Base-by-base conservation (phyloP, 2,329 filamentous ascomycete species). In the Nemania sp. region DNA sequence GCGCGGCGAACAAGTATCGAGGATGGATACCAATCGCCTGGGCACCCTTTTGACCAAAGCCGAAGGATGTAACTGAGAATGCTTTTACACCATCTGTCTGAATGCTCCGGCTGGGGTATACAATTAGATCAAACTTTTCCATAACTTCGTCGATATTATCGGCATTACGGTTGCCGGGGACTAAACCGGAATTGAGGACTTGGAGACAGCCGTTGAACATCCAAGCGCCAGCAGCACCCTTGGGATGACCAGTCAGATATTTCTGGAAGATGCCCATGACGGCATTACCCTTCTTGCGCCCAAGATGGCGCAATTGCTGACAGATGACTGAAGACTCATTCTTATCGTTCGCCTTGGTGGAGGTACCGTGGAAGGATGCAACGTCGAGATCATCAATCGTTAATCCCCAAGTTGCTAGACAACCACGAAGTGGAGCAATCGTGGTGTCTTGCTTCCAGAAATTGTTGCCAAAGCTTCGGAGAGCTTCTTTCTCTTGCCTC, bases 171-270 rank as follows among this genome's bases (percentile, higher is more conserved):
- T 99, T 99, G 68, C 96, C 96, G 15, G 96, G 96, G 26, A 99
- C 95, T 57, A 99, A 86, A 78, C 96, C 96, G 59, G 88, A 91
- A 86, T 98, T 97, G 76, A 99, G 89, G 53, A 98, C 93, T 81
- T 99, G 96, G 80, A 99, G 85, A 80, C 93, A 96, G 73, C 96
- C 96, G 86, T 99, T 99, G 88, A 99, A 90, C 96, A 99, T 99
- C 94, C 96, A 99, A 56, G 95, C 96, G 86, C 96, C 96, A 68
- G 96, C 96, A 77, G 96, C 95, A 90, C 96, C 96, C 90, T 99
- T 99, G 77, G 96, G 96, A 80, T 99, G 96, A 81, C 96, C 96
- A 62, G 97, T 99, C 70, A 99, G 90, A 82, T 97, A 98, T 84
- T 99, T 99, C 84, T 99, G 96, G 92, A 98, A 99, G 80, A 99